Base-by-base conservation (phyloP, 139 green algal species). In the Chloropicon primus region DNA sequence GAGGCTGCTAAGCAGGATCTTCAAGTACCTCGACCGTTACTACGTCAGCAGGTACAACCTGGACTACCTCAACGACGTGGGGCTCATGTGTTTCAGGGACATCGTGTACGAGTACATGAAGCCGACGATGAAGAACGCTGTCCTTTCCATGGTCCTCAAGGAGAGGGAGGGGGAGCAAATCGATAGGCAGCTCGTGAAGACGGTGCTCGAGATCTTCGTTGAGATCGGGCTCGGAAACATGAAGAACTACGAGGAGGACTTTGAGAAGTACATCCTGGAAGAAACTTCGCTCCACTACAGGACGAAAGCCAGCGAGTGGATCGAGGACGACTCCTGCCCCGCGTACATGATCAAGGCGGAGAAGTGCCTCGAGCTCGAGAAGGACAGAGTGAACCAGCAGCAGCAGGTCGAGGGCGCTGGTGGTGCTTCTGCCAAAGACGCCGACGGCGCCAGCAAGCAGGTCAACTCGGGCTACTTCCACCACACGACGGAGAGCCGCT, bases 1-100 rank as follows among this genome's bases (percentile, higher is more conserved):
- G 2, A 87, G 94, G 21, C 98, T 94, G 94, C 86, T 99, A 26
- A 96, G 89, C 0, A 86, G 92, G 24, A 97, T 99, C 85, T 99
- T 99, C 91, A 98, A 98, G 83, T 99, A 99, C 82, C 84, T 99
- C 1, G 96, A 99, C 85, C 87, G 96, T 76, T 99, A 99, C 88
- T 99, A 97, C 85, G 92, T 99, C 27, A 79, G 90, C 41, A 87
- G 96, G 2, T 93, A 98, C 79, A 90, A 88, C 21, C 84, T 98
- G 74, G 80, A 89, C 74, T 83, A 78, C 0, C 84, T 99, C 21
- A 96, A 96, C 24, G 92, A 97, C 54, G 96, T 99, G 17, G 94
- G 94, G 2, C 80, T 97, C 28, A 80, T 93, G 3, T 92, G 91
- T 80, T 99, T 98, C 86, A 81, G 85, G 94, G 93, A 97, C 72